These are phyloP conservation scores for Wickerhamiella dianesei DNA, from an alignment of 805 yeast species.

Conservation along the genomic window DNA sequence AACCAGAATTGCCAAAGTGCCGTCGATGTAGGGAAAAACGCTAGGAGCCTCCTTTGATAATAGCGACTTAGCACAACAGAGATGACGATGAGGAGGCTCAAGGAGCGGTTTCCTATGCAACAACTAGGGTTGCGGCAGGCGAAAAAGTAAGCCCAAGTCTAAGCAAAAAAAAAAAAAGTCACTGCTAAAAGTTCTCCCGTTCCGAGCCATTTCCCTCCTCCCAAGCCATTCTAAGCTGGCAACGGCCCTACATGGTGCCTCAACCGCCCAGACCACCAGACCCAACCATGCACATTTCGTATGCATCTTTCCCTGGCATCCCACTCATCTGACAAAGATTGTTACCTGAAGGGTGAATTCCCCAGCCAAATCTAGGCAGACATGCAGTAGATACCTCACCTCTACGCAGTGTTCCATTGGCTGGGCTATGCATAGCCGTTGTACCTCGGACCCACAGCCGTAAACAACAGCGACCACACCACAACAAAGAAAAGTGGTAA, in stretches of 20 bases:
- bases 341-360: not conserved
- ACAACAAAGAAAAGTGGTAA: too few relatives aligned
- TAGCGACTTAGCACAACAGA: not conserved
- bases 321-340: not conserved
- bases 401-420: not conserved
- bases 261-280: too few relatives aligned
- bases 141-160: not conserved
- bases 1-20: not conserved
- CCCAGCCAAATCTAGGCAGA: not conserved
- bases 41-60: not conserved
- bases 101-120: not conserved
- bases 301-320: not conserved
- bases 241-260: too few relatives aligned
- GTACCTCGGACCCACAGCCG: not conserved
- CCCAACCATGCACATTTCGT: not conserved
- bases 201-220: not conserved
- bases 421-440: not conserved
- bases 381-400: not conserved
- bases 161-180: not conserved
- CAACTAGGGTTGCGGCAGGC: not conserved
- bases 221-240: too few relatives aligned
- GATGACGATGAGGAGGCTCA: not conserved
- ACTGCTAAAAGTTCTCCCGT: not conserved
- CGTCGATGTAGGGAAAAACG: not conserved
- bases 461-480: not conserved